These are phyloP conservation scores for Trichoderma erinaceum DNA, from an alignment of 495 filamentous ascomycete genomes.

Conservation along the genomic window DNA sequence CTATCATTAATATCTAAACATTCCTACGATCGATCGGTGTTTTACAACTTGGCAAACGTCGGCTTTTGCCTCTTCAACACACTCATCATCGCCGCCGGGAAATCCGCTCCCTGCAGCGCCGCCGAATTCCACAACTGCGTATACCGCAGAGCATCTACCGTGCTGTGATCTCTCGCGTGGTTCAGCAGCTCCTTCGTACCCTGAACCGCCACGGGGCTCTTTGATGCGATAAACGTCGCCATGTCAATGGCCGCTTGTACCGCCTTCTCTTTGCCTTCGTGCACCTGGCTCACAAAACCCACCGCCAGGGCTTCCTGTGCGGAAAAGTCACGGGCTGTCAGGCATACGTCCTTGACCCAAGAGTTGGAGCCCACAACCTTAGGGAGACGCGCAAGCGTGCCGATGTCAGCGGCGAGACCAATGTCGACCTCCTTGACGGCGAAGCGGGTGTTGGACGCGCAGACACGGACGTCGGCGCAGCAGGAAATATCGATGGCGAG, in stretches of 20 bases:
- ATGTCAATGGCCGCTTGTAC: conserved; percentile 58
- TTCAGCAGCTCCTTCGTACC: conserved; percentile 93
- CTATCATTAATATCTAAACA: neutral
- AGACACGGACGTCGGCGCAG: conserved; percentile 75
- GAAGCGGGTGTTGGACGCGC: conserved; percentile 56
- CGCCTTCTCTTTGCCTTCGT: conserved; percentile 55
- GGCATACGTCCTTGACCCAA: conserved; percentile 88
- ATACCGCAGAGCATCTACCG: conserved; percentile 79
- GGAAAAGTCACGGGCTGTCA: conserved; percentile 70
- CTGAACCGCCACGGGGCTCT: conserved; percentile 88
- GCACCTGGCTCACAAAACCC: conserved; percentile 79
- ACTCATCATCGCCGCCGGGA: conserved; percentile 63
- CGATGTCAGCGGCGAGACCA: conserved; percentile 88
- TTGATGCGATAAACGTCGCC: conserved; percentile 61
- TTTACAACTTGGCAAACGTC: conserved; percentile 77
- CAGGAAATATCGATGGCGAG: conserved; percentile 78
- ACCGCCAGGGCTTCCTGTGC: conserved; percentile 74
- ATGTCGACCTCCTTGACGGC: conserved; percentile 94
- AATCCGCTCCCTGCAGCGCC: conserved; percentile 74
- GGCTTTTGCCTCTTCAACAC: conserved; percentile 75
- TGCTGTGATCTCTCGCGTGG: conserved; percentile 69
- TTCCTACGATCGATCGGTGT: neutral
- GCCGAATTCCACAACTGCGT: conserved; percentile 81
- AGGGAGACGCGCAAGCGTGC: conserved; percentile 77
- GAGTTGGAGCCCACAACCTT: conserved; percentile 69